These are phyloP conservation scores for Castanea mollissima DNA, from an alignment of 306 rosid species.

Conservation along the genomic window DNA sequence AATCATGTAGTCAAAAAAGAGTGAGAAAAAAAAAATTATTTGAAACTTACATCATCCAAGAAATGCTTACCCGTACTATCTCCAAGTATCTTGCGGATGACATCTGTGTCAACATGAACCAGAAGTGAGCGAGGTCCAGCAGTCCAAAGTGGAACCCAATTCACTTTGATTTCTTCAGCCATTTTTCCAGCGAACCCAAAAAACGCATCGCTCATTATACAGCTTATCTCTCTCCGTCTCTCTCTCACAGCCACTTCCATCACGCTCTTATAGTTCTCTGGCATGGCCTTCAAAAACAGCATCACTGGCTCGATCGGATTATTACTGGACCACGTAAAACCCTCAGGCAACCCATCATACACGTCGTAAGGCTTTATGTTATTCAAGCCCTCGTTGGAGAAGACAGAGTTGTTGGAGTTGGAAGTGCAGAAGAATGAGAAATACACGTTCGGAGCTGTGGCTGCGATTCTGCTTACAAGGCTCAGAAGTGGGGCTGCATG, in stretches of 20 bases:
- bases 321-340: conserved; percentile 14
- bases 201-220: conserved; percentile 68
- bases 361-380: conserved; percentile 42
- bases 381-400: not conserved
- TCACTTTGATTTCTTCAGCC: conserved; percentile 42
- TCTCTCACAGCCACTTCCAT: conserved; percentile 33
- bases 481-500: conserved; percentile 64
- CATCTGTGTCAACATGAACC: conserved; percentile 34
- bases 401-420: conserved; percentile 28
- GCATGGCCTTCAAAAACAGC: conserved; percentile 40
- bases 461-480: conserved; percentile 40
- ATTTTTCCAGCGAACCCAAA: conserved; percentile 57
- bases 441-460: conserved; percentile 13
- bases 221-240: conserved; percentile 37
- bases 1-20: too few relatives aligned
- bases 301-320: conserved; percentile 23
- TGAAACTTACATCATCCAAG: not conserved
- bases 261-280: conserved; percentile 29
- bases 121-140: conserved; percentile 62
- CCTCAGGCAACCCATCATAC: conserved; percentile 57
- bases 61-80: conserved; percentile 22
- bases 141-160: conserved; percentile 84
- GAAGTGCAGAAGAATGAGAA: conserved; percentile 64
- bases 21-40: too few relatives aligned
- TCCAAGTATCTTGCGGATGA: conserved; percentile 31